These are phyloP conservation scores for Ophiocordyceps camponoti-floridani DNA, from an alignment of 2,329 filamentous ascomycete genomes.

Conservation along the genomic window DNA sequence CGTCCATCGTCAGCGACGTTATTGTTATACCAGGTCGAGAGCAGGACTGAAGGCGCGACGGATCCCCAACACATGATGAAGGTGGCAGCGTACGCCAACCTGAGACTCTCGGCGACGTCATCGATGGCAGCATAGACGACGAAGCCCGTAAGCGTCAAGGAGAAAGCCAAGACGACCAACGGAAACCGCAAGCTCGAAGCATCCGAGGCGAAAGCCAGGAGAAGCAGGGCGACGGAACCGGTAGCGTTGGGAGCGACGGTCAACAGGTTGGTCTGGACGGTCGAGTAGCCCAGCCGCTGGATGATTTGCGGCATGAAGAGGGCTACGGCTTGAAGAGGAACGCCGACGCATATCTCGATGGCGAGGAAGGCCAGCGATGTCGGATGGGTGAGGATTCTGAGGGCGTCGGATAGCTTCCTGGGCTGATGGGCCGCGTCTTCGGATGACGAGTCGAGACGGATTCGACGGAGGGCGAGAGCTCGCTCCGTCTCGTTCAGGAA, in stretches of 20 bases:
- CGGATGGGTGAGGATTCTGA: conserved; percentile 32
- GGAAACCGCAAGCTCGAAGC: conserved; percentile 48
- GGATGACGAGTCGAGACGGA: conserved; percentile 57
- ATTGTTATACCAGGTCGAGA: conserved; percentile 57
- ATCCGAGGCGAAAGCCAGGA: conserved; percentile 57
- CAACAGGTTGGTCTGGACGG: conserved; percentile 54
- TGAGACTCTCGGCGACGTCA: conserved; percentile 39
- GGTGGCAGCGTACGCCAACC: conserved; percentile 54
- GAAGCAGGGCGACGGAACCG: conserved; percentile 52
- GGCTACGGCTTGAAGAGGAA: conserved; percentile 35
- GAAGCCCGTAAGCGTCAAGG: conserved; percentile 60
- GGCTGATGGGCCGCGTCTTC: conserved; percentile 21
- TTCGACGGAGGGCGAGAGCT: conserved; percentile 51
- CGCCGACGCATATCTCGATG: conserved; percentile 41
- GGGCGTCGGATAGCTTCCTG: conserved; percentile 24
- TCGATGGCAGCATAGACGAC: conserved; percentile 59
- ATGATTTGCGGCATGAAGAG: conserved; percentile 40
- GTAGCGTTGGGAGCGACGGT: conserved; percentile 66
- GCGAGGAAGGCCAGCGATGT: conserved; percentile 29
- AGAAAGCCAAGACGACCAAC: conserved; percentile 56
- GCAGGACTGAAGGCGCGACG: conserved; percentile 52
- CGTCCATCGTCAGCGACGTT: conserved; percentile 64
- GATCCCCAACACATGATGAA: conserved; percentile 79
- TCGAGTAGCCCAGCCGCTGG: conserved; percentile 25
- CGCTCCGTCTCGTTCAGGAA: conserved; percentile 52